Percentiles rank a stretch among this genome's conserved stretches.
Conservation (phyloP, 2,329 filamentous ascomycete genomes). For the Byssoonygena ceratinophila region DNA sequence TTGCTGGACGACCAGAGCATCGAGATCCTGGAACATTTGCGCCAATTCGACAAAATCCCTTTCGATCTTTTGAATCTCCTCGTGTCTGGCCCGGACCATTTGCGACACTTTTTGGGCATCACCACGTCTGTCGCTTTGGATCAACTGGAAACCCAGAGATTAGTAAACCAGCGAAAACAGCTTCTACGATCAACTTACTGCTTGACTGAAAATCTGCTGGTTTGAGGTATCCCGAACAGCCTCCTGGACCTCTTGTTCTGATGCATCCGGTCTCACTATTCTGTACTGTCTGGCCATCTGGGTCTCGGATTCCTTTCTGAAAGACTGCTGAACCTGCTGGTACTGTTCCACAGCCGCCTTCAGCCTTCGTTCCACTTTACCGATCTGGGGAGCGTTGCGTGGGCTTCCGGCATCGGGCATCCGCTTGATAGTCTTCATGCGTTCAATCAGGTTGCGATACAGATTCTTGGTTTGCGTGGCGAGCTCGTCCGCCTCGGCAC, state of each 20-base stretch:
- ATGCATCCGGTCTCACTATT: constrained; percentile 74
- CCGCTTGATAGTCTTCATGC: constrained; percentile 72
- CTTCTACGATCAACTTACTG: constrained; percentile 35
- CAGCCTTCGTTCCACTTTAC: constrained; percentile 65
- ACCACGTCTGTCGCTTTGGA: constrained; percentile 68
- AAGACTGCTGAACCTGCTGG: constrained; percentile 67
- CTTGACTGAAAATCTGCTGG: constrained; percentile 78
- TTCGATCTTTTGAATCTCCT: constrained; percentile 85
- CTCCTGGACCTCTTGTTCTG: constrained; percentile 63
- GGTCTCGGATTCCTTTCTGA: constrained; percentile 67
- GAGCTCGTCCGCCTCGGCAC: constrained; percentile 60
- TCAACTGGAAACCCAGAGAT: constrained; percentile 41
- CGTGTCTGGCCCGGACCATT: constrained; percentile 73
- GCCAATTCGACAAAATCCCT: constrained; percentile 76
- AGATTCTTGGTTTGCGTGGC: constrained; percentile 70
- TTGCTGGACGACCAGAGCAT: constrained; percentile 75
- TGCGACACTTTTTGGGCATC: constrained; percentile 69
- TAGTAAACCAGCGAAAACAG: background rate
- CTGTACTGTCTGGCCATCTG: constrained; percentile 83
- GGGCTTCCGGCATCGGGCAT: constrained; percentile 62
- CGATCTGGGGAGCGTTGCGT: constrained; percentile 69
- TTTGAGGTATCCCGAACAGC: constrained; percentile 60
- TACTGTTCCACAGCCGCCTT: constrained; percentile 73
- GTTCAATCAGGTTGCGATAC: constrained; percentile 68
- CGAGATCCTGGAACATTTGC: constrained; percentile 81